Percentiles rank a stretch among this genome's conserved stretches.
These are phyloP conservation scores for Kwoniella heveanensis DNA, from an alignment of 768 basidiomycete species.

Conservation along the genomic window DNA sequence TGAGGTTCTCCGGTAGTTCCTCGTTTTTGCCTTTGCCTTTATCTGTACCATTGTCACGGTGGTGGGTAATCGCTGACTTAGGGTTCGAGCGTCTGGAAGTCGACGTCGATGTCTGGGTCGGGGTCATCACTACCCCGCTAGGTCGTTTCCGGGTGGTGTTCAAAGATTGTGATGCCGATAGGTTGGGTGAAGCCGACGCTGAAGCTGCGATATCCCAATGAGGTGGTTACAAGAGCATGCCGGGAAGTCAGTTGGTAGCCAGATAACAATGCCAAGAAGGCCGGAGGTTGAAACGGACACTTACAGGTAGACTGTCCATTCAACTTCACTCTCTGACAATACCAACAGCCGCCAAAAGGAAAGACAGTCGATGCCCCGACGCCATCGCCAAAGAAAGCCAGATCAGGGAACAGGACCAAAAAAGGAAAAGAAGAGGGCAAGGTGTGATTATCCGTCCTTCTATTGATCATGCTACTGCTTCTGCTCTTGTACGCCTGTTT, in stretches of 20 bases:
- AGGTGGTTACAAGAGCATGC: too few species aligned
- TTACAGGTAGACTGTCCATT: background rate
- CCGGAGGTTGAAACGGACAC: background rate
- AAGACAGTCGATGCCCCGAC: conserved; percentile 14
- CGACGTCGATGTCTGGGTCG: conserved; percentile 3
- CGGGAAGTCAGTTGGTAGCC: background rate
- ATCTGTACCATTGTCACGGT: background rate
- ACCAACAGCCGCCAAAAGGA: background rate
- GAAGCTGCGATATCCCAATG: background rate
- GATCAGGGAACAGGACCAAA: background rate
- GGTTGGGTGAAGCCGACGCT: background rate
- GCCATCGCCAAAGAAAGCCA: conserved; percentile 14
- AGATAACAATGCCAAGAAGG: background rate
- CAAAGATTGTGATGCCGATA: background rate
- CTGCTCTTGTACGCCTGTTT: too few species aligned
- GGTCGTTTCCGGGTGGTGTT: background rate
- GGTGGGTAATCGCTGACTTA: too few species aligned
- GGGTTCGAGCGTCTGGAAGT: background rate
- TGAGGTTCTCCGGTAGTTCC: conserved; percentile 37
- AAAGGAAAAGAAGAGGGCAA: conserved; percentile 18
- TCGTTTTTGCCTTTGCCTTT: conserved; percentile 1
- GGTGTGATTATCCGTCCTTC: conserved; percentile 38
- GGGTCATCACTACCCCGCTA: conserved; percentile 9
- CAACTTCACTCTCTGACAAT: background rate
- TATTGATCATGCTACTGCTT: too few species aligned